Base-by-base conservation (phyloP, 805 yeast species). In the Saccharomycopsis amapae region DNA sequence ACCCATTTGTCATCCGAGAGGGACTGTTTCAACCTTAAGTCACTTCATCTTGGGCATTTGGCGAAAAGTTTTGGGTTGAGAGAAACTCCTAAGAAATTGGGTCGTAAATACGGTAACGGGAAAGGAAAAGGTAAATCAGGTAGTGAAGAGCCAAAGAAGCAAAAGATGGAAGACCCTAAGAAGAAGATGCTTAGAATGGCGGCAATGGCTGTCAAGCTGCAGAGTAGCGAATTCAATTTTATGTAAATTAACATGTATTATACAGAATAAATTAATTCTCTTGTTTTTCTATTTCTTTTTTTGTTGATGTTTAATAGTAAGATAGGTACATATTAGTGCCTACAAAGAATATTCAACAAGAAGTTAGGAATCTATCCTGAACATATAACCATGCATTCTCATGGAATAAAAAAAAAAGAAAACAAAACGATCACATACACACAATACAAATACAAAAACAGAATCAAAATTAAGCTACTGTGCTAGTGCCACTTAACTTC, bases 41-140 rank as follows among this genome's bases (percentile, higher is more conserved):
- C 72, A 28, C 67, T 94, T 49, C 99, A 93, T 71, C 68, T 94
- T 54, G 99, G 99, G 24, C 99, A 93, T 68, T 68, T 94, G 57
- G 97, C 97, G 18, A 93, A 93, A 62, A 75, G 93, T 53, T 94
- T 94, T 63, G 99, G 90, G 2, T 68, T 93, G 44, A 78, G 99
- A 64, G 98, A 93, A 57, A 82, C 95, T 5, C 99, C 99, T 24
- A 87, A 84, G 67, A 77, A 76, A 55, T 69, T 84, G 58, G 87
- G 89, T 26, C 62, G 65, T 30, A 56, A 65, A 31, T 44, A 51
- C 5, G 33, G 56, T 49, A 20, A 17, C 18, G 39, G 26, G 60
- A 54, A 37, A 50, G 56, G 44, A 42, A 59, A 62, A 15, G 63
- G 63, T 34, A 61, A 66, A 17, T 62, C 62, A 19, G 58, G 62